Conservation (phyloP, 179 eudicot genomes). For the Spinacia oleracea region DNA sequence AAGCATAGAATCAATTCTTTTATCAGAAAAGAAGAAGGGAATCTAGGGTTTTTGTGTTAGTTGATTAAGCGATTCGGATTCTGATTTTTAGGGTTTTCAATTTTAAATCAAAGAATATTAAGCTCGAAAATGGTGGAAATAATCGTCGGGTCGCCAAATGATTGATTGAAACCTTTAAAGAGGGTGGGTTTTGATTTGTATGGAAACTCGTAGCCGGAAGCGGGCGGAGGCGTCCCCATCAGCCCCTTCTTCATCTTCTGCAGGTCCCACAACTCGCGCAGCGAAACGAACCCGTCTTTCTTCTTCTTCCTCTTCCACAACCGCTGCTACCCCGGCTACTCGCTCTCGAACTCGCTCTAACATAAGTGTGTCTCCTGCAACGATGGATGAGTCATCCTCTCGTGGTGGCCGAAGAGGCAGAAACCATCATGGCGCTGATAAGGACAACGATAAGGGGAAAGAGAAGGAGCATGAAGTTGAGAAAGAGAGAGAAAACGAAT, state of each 20-base stretch:
- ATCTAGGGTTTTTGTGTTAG: conserved; percentile 29
- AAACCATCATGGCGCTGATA: conserved; percentile 48
- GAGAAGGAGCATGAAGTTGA: conserved; percentile 78
- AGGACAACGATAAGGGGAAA: conserved; percentile 75
- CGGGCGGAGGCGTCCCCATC: conserved; percentile 99
- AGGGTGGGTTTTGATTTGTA: conserved; percentile 70
- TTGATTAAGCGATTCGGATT: conserved; percentile 16
- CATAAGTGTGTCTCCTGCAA: background rate
- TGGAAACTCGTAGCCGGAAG: conserved; percentile 99
- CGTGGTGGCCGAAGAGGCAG: conserved; percentile 59
- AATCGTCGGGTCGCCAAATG: conserved; percentile 18
- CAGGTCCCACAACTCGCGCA: conserved; percentile 65
- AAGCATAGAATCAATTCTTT: conserved; percentile 15
- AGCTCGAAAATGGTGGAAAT: conserved; percentile 6
- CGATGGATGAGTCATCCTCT: conserved; percentile 54
- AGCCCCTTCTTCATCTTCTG: conserved; percentile 64
- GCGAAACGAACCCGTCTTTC: conserved; percentile 68
- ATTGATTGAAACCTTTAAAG: conserved; percentile 6
- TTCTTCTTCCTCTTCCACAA: conserved; percentile 29
- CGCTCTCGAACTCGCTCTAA: conserved; percentile 26
- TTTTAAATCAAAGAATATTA: background rate
- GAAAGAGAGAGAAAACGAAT: conserved; percentile 50
- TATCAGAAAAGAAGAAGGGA: background rate
- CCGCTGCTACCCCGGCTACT: conserved; percentile 30
- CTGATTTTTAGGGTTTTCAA: conserved; percentile 5